Evolutionary conservation across 129 eudicot genomes (phyloP), one percentile per base, ranked within the genome.

Genomic region (Saussurea involucrata): DNA sequence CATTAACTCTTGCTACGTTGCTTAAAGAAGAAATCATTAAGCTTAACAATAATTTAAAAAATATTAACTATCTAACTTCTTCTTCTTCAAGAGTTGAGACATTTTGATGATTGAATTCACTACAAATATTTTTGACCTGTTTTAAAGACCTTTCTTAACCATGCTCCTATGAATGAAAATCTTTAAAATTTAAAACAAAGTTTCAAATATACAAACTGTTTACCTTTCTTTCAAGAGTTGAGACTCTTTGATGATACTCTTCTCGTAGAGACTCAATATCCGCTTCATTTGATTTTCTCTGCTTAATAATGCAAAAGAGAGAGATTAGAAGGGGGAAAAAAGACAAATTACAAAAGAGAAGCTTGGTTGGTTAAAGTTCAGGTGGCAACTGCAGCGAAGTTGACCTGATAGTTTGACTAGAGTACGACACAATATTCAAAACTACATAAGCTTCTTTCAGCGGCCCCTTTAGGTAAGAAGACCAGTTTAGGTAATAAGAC

Each of bases 271-370:
- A 85, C 74, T 93, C 98, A 71, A 88, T 77, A 80, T 93, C 98
- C 72, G 95, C 98, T 74, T 93, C 97, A 88, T 69, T 88, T 83
- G 97, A 83, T 81, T 93, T 93, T 68, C 91, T 90, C 98, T 93
- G 91, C 60, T 83, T 20, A 25, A 75, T 55, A 24, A 76, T 24
- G 55, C 6, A 49, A 74, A 74, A 74, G 10, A 18, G 28, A 79
- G 49, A n/a, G 21, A 27, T 81, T 76, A 80, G 17, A 57, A 74
- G 60, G 57, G 25, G 53, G 3, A 42, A 33, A 42, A 33, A 57
- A 17, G 12, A 76, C 25, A 8, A 2, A 53, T 76, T 49, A 33
- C 55, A 78, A 34, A 27, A 24, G 32, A 37, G 21, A 69, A 69
- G 60, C 20, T 53, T 20, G 67, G 63, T 55, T 72, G 64, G 24